A percentile compares a stretch with the other conserved stretches of the same genome.
These are phyloP conservation scores for Barnettozyma populi DNA, from an alignment of 805 yeast genomes.

Conservation along the genomic window DNA sequence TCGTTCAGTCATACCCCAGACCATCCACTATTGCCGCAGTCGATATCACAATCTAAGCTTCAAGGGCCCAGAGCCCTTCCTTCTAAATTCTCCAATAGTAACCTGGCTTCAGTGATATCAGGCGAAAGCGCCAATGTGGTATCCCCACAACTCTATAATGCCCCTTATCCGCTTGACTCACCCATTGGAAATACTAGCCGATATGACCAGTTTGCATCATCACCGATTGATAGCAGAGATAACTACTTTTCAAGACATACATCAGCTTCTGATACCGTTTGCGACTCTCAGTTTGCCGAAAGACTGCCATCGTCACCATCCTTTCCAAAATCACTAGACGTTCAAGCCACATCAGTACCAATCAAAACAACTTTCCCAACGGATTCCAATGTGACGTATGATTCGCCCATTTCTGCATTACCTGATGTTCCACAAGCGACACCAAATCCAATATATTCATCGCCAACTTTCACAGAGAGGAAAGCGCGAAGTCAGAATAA, in stretches of 20 bases:
- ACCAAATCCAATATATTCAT: constrained; percentile 8
- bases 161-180: constrained; percentile 7
- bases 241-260: neutral
- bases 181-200: constrained; percentile 1
- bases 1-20: neutral
- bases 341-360: constrained; percentile 1
- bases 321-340: constrained; percentile 8
- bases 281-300: neutral
- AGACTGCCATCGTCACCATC: constrained; percentile 5
- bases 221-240: constrained; percentile 8
- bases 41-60: constrained; percentile 6
- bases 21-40: neutral
- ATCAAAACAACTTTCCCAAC: neutral
- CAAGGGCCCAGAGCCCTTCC: constrained; percentile 23
- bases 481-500: neutral
- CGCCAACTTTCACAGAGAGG: neutral
- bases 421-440: constrained; percentile 22
- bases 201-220: constrained; percentile 9
- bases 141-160: neutral
- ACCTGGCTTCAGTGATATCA: neutral
- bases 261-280: neutral
- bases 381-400: neutral
- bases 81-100: constrained; percentile 6
- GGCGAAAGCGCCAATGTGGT: neutral
- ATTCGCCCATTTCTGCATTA: constrained; percentile 14